phyloP scores from a whole-genome alignment of 208 protist species.

The Trypanosoma melophagium region DNA sequence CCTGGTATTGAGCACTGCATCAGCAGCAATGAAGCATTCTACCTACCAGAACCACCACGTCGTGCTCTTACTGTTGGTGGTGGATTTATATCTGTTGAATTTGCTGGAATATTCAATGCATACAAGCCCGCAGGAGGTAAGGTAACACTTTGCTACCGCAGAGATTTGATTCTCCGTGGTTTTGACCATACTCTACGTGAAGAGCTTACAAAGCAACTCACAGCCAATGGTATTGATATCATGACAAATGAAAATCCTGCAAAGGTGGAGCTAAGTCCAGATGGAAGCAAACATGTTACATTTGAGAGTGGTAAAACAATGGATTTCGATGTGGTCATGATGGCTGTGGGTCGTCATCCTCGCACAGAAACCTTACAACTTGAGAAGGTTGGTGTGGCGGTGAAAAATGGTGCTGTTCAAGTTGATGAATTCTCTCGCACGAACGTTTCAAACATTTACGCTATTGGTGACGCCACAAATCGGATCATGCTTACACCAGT shows the following conservation, averaged over 20 bases:
- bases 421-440: slow-evolving; percentile 94
- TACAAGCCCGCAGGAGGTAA: slow-evolving; percentile 75
- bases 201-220: slow-evolving; percentile 75
- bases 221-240: slow-evolving; percentile 80
- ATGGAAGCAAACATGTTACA: slow-evolving; percentile 71
- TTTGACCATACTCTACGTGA: slow-evolving; percentile 84
- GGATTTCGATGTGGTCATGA: slow-evolving; percentile 94
- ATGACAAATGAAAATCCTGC: slow-evolving; percentile 76
- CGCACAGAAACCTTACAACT: slow-evolving; percentile 91
- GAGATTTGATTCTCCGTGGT: slow-evolving; percentile 78
- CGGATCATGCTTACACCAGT: slow-evolving; percentile 90
- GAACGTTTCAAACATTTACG: slow-evolving; percentile 95
- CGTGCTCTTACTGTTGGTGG: slow-evolving; percentile 83
- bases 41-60: slow-evolving; percentile 74
- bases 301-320: slow-evolving; percentile 78
- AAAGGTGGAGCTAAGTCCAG: slow-evolving; percentile 64
- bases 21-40: slow-evolving; percentile 91
- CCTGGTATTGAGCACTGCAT: slow-evolving; percentile 88
- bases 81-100: slow-evolving; percentile 91
- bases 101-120: slow-evolving; percentile 90
- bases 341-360: slow-evolving; percentile 95
- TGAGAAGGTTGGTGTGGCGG: slow-evolving; percentile 87
- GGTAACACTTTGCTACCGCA: slow-evolving; percentile 80
- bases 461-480: slow-evolving; percentile 97
- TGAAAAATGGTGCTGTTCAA: slow-evolving; percentile 83